These are phyloP conservation scores for Macrotyloma uniflorum DNA, from an alignment of 306 rosid genomes.

Conservation along the genomic window DNA sequence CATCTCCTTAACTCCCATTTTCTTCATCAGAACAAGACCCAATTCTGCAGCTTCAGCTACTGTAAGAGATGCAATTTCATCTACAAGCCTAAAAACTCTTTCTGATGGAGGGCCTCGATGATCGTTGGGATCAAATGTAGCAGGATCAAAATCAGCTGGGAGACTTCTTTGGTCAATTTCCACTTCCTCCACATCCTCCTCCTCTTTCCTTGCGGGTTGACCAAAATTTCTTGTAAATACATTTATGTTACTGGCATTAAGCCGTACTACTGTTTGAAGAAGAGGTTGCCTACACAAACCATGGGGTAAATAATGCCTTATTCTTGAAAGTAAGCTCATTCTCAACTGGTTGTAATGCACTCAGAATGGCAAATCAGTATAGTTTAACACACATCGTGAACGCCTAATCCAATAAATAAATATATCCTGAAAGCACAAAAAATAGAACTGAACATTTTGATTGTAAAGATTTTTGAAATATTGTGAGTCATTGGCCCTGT, in stretches of 20 bases:
- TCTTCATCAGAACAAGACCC: conserved; percentile 70
- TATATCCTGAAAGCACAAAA: conserved; percentile 38
- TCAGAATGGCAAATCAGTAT: conserved; percentile 40
- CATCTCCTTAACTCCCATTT: conserved; percentile 65
- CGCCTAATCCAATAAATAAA: conserved; percentile 28
- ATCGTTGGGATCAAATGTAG: conserved; percentile 77
- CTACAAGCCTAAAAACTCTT: conserved; percentile 80
- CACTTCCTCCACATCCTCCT: conserved; percentile 74
- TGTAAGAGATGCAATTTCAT: conserved; percentile 82
- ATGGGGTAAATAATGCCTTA: conserved; percentile 57
- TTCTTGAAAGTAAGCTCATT: conserved; percentile 68
- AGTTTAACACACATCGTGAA: conserved; percentile 15
- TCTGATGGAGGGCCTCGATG: conserved; percentile 87
- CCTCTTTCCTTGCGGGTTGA: conserved; percentile 76
- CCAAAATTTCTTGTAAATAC: conserved; percentile 51
- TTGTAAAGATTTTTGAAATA: conserved; percentile 23
- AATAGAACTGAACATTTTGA: conserved; percentile 7
- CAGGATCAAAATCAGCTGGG: conserved; percentile 90
- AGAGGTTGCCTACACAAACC: conserved; percentile 45
- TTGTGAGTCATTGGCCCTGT: not conserved
- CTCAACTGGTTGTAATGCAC: conserved; percentile 36
- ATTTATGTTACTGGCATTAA: conserved; percentile 34
- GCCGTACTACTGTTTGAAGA: conserved; percentile 24
- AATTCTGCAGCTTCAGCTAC: conserved; percentile 74
- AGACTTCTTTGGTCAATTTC: conserved; percentile 93